Percentiles rank a stretch among this genome's conserved stretches.
Evolutionary conservation across 2,329 filamentous ascomycete species (phyloP).

Genomic region (Cordyceps sp.): DNA sequence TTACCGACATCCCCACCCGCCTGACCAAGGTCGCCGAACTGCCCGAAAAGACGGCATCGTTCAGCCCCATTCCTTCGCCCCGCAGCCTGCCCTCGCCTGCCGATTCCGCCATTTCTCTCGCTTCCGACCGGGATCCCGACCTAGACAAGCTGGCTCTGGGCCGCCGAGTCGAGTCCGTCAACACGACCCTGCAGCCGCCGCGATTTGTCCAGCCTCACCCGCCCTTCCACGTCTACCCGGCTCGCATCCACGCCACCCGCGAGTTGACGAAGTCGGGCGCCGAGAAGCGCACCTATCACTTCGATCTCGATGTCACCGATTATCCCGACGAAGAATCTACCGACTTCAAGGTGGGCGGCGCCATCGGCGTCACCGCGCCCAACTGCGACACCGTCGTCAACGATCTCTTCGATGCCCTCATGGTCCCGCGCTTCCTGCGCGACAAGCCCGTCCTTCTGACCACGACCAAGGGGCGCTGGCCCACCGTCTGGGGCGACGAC

Average conservation of each 20-base stretch:
- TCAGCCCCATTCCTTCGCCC: constrained; percentile 37
- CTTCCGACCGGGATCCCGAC: constrained; percentile 5
- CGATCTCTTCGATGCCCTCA: constrained; percentile 65
- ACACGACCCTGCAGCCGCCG: constrained; percentile 58
- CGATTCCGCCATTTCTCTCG: constrained; percentile 31
- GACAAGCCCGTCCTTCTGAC: constrained; percentile 69
- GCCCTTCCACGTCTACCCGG: constrained; percentile 80
- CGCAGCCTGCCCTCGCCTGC: constrained; percentile 21
- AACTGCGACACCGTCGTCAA: constrained; percentile 67
- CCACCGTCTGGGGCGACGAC: constrained; percentile 95
- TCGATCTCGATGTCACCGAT: constrained; percentile 89
- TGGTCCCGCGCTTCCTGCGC: constrained; percentile 66
- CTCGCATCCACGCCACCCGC: constrained; percentile 69
- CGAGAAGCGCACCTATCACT: constrained; percentile 94
- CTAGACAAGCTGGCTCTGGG: constrained; percentile 1
- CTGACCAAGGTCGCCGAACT: constrained; percentile 57
- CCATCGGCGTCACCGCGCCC: constrained; percentile 82
- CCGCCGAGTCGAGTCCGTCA: constrained; percentile 20
- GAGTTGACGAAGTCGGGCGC: constrained; percentile 79
- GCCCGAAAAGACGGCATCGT: constrained; percentile 58
- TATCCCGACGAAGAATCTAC: constrained; percentile 73
- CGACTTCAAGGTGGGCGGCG: constrained; percentile 93
- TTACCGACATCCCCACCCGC: constrained; percentile 56
- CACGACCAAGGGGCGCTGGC: constrained; percentile 76
- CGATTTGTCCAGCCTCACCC: constrained; percentile 87